Percentiles rank a stretch among this genome's conserved stretches.
phyloP scores from a whole-genome alignment of 2,329 filamentous ascomycete species.

The Ophiostoma piceae region DNA sequence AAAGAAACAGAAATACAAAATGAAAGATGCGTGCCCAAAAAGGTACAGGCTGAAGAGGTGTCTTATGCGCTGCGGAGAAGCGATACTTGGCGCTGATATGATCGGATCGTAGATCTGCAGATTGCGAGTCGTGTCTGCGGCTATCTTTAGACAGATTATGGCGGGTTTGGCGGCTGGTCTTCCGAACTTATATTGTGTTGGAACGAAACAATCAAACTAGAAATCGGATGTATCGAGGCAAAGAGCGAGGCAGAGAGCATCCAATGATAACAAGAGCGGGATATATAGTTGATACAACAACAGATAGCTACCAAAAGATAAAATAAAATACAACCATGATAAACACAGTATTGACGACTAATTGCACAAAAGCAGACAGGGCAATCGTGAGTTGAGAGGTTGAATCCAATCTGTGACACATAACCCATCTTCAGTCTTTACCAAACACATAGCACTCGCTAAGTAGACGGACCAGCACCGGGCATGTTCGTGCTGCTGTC shows the following conservation, averaged over 20 bases:
- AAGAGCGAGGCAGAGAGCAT: neutral
- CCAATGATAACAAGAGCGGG: constrained; percentile 6
- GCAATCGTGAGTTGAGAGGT: neutral
- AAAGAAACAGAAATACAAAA: too few relatives aligned
- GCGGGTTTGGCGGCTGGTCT: neutral
- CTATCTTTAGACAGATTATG: neutral
- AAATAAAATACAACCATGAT: neutral
- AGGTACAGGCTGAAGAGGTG: too few relatives aligned
- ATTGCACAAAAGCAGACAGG: neutral
- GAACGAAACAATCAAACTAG: neutral
- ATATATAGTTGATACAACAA: neutral
- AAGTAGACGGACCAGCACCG: constrained; percentile 10
- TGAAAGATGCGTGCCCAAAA: too few relatives aligned
- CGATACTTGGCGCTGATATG: neutral
- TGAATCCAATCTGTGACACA: neutral
- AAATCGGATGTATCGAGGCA: neutral
- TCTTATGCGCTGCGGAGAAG: too few relatives aligned
- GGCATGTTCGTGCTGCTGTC: constrained; percentile 7
- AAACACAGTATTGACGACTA: neutral
- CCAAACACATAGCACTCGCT: neutral
- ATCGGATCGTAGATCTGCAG: neutral
- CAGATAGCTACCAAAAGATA: neutral
- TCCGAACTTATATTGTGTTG: neutral
- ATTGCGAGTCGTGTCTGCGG: neutral
- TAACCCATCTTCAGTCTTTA: neutral